phyloP scores from a whole-genome alignment of 306 rosid genomes.

The Quercus engelmannii region DNA sequence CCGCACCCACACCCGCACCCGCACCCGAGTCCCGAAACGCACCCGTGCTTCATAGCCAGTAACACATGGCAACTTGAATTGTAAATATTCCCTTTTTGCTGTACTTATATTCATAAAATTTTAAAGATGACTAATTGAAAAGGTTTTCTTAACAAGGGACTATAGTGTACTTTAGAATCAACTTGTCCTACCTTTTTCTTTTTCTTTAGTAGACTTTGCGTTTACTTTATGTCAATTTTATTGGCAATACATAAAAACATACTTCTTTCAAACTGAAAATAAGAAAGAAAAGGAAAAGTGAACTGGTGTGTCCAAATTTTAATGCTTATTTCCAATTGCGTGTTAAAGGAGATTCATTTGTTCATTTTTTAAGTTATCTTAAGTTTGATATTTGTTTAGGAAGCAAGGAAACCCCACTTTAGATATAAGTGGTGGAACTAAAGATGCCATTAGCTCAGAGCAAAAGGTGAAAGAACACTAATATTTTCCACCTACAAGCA shows the following conservation, averaged over 20 bases:
- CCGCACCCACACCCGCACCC: no score
- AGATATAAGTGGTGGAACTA: not conserved
- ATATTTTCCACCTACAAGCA: not conserved
- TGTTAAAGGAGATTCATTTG: not conserved
- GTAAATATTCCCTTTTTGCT: not conserved
- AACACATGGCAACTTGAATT: not conserved
- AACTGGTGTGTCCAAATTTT: not conserved
- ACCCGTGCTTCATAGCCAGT: no score
- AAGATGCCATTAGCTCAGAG: conserved; percentile 20
- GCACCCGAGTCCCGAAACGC: no score
- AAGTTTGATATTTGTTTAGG: conserved; percentile 14
- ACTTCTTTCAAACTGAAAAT: not conserved
- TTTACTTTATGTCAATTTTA: conserved; percentile 18
- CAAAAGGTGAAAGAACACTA: conserved; percentile 19
- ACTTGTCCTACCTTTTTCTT: no score
- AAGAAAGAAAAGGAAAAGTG: not conserved
- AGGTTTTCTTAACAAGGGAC: not conserved
- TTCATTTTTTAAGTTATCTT: conserved; percentile 28
- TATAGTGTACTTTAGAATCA: no score
- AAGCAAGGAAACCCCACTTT: conserved; percentile 25
- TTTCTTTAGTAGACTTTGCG: conserved; percentile 16
- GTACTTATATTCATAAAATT: not conserved
- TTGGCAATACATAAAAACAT: conserved; percentile 1
- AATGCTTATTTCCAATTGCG: no score
- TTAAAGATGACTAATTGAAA: not conserved